These are phyloP conservation scores for Litsea cubeba DNA, from an alignment of 164 flowering plant species.

Conservation along the genomic window DNA sequence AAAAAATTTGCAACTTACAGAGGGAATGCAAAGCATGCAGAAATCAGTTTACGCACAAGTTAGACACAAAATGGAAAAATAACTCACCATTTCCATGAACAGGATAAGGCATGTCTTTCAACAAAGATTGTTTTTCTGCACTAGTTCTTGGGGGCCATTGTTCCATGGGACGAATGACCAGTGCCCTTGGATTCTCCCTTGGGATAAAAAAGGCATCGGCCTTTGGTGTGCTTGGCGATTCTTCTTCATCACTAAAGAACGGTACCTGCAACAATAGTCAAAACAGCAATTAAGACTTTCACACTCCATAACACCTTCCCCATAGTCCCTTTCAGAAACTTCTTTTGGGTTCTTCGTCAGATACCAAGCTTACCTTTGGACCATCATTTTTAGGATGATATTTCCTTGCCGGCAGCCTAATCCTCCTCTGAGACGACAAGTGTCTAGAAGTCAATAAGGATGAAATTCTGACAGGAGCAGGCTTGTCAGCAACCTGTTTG, in stretches of 20 bases:
- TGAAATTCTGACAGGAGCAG: constrained; percentile 75
- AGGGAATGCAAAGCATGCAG: neutral
- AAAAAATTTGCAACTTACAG: neutral
- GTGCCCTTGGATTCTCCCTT: constrained; percentile 91
- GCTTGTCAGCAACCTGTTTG: constrained; percentile 73
- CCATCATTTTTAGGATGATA: constrained; percentile 73
- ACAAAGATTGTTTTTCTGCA: constrained; percentile 42
- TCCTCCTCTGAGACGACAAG: constrained; percentile 66
- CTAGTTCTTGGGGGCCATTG: constrained; percentile 48
- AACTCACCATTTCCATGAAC: constrained; percentile 57
- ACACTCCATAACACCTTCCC: neutral
- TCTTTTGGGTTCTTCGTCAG: neutral
- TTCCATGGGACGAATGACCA: constrained; percentile 74
- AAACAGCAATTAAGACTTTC: constrained; percentile 2
- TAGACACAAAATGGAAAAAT: neutral
- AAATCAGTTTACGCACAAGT: neutral
- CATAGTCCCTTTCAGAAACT: neutral
- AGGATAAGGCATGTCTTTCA: constrained; percentile 20
- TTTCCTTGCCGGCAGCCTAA: constrained; percentile 77
- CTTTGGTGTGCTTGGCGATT: constrained; percentile 80
- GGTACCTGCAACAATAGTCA: constrained; percentile 52
- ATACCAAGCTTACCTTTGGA: constrained; percentile 53
- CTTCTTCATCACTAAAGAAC: constrained; percentile 84
- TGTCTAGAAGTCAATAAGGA: constrained; percentile 83
- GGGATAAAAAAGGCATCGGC: constrained; percentile 96